A percentile compares a stretch with the other conserved stretches of the same genome.
Conservation (phyloP, 768 basidiomycete species). For the Lentinula boryana region DNA sequence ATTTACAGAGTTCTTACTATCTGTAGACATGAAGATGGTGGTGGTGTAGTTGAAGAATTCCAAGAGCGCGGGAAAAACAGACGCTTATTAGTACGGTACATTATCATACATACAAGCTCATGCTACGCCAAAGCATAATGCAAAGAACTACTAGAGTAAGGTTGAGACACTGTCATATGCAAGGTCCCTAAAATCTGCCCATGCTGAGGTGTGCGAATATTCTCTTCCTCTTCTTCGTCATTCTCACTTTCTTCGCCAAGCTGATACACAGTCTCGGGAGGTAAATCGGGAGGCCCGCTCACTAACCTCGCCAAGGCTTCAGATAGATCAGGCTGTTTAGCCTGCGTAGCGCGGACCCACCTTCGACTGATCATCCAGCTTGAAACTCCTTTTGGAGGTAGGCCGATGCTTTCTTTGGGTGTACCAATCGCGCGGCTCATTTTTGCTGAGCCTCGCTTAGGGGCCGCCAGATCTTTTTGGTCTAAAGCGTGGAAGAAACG, state of each 20-base stretch:
- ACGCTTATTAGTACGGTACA: neutral
- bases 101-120: neutral
- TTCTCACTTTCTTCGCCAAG: slow-evolving; percentile 57
- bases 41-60: neutral
- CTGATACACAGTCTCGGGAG: slow-evolving; percentile 39
- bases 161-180: slow-evolving; percentile 1
- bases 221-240: slow-evolving; percentile 20
- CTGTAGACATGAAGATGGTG: neutral
- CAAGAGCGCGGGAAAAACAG: neutral
- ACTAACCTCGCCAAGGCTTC: slow-evolving; percentile 37
- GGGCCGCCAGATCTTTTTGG: slow-evolving; percentile 43
- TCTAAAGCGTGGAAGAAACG: slow-evolving; percentile 60
- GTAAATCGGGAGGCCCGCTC: slow-evolving; percentile 40
- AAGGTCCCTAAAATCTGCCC: neutral
- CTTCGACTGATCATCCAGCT: slow-evolving; percentile 73
- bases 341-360: slow-evolving; percentile 45
- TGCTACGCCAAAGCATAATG: slow-evolving; percentile 23
- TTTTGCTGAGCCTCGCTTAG: slow-evolving; percentile 54
- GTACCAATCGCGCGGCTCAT: slow-evolving; percentile 49
- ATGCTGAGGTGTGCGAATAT: slow-evolving; percentile 5
- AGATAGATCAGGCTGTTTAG: slow-evolving; percentile 41
- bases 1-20: neutral
- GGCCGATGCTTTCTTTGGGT: slow-evolving; percentile 46
- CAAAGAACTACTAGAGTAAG: slow-evolving; percentile 22
- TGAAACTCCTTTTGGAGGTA: slow-evolving; percentile 61